Evolutionary conservation across 164 flowering plant genomes (phyloP), one percentile per base, ranked within the genome.

Genomic region (Dillenia suffruticosa): DNA sequence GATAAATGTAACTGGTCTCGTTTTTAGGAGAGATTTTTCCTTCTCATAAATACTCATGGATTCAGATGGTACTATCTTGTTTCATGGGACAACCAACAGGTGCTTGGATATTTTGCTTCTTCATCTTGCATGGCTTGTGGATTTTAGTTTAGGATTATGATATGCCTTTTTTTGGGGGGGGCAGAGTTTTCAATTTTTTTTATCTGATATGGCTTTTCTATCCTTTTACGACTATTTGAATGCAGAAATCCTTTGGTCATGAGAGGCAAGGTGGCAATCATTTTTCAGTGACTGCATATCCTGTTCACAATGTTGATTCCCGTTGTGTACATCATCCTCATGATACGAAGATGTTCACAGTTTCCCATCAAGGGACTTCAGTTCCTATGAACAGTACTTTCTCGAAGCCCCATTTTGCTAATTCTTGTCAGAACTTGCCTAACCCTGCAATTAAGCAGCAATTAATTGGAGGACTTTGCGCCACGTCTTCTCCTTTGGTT

Each of bases 251-350:
- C 47, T 50, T 54, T 26, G 44, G 4, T 54, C 62, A 50, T 52
- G 69, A 62, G 14, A 74, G 62, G 49, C 72, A 70, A 65, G 70
- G 12, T 12, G 59, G 65, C 32, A 68, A 43, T 32, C 75, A 62
- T 6, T 56, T 53, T 67, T 9, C 67, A 15, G 63, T 57, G 69
- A 58, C 61, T 63, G 59, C 68, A 47, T 69, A 65, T 66, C 50
- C 61, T 46, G 46, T 51, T 11, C 72, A 68, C 49, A 63, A 63
- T 6, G 51, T 54, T 12, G 68, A 61, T 68, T 50, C 63, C 14
- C 64, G 57, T 40, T 32, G 59, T 2, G 62, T 22, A 2, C 44
- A 32, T 43, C 62, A 47, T 3, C 13, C 71, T 12, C 73, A 56
- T 19, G 75, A 70, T 46, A n/a, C 17, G 46, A 62, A 52, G 62